Evolutionary conservation across 192 early-diverging fungal species (phyloP).

Genomic region (Umbelopsis vinacea): DNA sequence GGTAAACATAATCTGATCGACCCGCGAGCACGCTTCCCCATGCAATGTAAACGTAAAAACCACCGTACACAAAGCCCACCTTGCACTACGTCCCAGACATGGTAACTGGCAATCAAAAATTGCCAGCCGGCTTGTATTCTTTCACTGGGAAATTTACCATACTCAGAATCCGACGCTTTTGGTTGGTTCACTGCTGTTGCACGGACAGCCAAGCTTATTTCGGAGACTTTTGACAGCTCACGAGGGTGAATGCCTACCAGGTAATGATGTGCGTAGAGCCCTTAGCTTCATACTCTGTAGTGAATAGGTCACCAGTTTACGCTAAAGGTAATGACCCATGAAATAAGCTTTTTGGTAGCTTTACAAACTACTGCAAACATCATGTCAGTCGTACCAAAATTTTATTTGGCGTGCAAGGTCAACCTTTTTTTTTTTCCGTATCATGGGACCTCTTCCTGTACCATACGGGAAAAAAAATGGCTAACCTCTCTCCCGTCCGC

Average conservation of each 20-base stretch:
- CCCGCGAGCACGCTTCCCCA: no score
- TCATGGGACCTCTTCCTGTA: background rate
- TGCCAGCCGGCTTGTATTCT: background rate
- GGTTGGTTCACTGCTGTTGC: slow-evolving; percentile 17
- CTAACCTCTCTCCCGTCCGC: background rate
- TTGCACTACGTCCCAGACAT: slow-evolving; percentile 14
- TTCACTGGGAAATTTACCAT: background rate
- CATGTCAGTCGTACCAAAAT: slow-evolving; percentile 13
- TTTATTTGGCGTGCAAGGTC: slow-evolving; percentile 4
- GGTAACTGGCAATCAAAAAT: background rate
- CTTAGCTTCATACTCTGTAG: background rate
- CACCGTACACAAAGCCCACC: background rate
- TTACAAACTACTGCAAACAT: background rate
- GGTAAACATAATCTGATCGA: no score
- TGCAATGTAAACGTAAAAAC: background rate
- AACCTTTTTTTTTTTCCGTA: background rate
- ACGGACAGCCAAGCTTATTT: slow-evolving; percentile 13
- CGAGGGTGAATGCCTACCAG: background rate
- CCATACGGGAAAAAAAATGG: background rate
- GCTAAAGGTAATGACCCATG: background rate
- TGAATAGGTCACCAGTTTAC: background rate
- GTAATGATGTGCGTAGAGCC: background rate
- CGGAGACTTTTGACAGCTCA: slow-evolving; percentile 22
- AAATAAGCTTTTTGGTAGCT: background rate
- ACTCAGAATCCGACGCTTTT: background rate